Percentiles rank a stretch among this genome's conserved stretches.
Conservation (phyloP, 805 yeast genomes). For the Barnettozyma wickerhamii region DNA sequence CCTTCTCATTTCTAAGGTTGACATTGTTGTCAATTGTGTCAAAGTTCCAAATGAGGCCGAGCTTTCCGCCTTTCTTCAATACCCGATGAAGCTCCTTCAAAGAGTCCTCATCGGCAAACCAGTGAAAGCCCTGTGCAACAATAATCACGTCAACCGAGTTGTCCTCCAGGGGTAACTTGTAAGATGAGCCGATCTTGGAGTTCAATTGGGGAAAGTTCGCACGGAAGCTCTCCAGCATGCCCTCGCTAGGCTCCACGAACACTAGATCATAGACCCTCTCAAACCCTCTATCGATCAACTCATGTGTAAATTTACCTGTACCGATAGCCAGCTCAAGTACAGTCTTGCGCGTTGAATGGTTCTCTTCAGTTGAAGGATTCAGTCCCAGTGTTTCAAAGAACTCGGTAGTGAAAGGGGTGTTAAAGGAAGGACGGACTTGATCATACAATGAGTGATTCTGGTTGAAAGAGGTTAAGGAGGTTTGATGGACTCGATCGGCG, state of each 20-base stretch:
- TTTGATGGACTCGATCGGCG: constrained; percentile 14
- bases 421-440: constrained; percentile 47
- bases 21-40: constrained; percentile 29
- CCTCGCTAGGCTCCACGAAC: constrained; percentile 53
- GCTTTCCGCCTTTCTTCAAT: constrained; percentile 47
- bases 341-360: constrained; percentile 10
- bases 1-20: constrained; percentile 10
- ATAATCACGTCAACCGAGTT: constrained; percentile 44
- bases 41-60: constrained; percentile 59
- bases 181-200: constrained; percentile 37
- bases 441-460: constrained; percentile 50
- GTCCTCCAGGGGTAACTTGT: constrained; percentile 42
- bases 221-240: constrained; percentile 48
- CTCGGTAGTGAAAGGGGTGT: constrained; percentile 36
- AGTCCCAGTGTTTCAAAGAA: constrained; percentile 38
- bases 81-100: constrained; percentile 48
- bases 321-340: constrained; percentile 56
- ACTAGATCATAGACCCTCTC: constrained; percentile 26
- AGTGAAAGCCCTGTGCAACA: constrained; percentile 61
- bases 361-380: too few relatives aligned
- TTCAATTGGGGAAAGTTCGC: constrained; percentile 42
- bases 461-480: constrained; percentile 46
- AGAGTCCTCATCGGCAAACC: constrained; percentile 53
- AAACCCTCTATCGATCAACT: constrained; percentile 38
- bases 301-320: constrained; percentile 57